These are phyloP conservation scores for Saturnispora besseyi DNA, from an alignment of 805 yeast genomes.

Conservation along the genomic window DNA sequence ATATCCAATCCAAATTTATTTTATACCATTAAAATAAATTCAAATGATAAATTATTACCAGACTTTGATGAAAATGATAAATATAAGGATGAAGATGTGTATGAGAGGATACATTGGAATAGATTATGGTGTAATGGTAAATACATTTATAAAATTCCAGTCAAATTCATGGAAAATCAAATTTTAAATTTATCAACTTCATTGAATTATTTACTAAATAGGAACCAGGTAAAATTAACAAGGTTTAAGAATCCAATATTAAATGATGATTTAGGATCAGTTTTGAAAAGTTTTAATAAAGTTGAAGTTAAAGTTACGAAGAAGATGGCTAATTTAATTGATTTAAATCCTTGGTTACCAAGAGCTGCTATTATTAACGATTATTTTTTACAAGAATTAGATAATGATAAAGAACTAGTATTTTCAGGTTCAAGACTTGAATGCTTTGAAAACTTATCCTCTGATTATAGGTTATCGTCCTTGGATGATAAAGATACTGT, in stretches of 20 bases:
- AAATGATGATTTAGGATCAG: constrained; percentile 18
- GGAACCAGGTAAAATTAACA: constrained; percentile 17
- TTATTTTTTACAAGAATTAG: neutral
- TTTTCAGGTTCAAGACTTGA: constrained; percentile 1
- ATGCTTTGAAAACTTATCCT: neutral
- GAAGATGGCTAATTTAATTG: constrained; percentile 7
- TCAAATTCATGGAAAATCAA: constrained; percentile 26
- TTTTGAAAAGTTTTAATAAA: constrained; percentile 21
- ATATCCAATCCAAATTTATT: constrained; percentile 27
- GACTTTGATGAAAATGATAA: constrained; percentile 11
- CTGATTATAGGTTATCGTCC: neutral
- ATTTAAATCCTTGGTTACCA: constrained; percentile 6
- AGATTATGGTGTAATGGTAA: constrained; percentile 16
- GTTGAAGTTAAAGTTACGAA: constrained; percentile 3
- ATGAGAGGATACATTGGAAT: constrained; percentile 41
- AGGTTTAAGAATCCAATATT: constrained; percentile 8
- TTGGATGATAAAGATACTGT: neutral
- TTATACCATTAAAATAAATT: constrained; percentile 39
- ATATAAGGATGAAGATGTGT: constrained; percentile 38
- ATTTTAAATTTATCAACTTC: constrained; percentile 25
- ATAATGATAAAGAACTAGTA: neutral
- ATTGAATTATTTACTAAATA: constrained; percentile 35
- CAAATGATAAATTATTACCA: constrained; percentile 38
- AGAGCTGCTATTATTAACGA: constrained; percentile 6
- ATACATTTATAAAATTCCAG: constrained; percentile 27